Evolutionary conservation across 345 rosid species (phyloP).

Genomic region (Sisymbrium irio): DNA sequence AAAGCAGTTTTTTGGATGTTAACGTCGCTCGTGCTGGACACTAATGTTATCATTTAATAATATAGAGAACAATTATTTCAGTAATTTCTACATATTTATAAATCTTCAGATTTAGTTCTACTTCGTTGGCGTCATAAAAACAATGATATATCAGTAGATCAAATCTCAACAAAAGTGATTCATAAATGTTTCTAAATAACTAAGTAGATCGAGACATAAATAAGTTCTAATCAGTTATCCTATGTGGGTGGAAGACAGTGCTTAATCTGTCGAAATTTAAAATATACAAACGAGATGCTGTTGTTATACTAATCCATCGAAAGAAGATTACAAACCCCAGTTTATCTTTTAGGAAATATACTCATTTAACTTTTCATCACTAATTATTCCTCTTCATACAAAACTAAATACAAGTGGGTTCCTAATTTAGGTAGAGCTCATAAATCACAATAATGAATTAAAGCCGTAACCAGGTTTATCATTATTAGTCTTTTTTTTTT

Average conservation of each 20-base stretch:
- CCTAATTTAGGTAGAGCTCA: not conserved
- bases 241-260: conserved; percentile 20
- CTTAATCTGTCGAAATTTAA: conserved; percentile 5
- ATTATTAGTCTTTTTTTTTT: conserved; percentile 10
- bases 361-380: not conserved
- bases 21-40: not conserved
- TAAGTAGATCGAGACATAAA: not conserved
- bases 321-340: conserved; percentile 5
- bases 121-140: not conserved
- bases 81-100: not conserved
- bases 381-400: conserved; percentile 14
- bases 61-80: not conserved
- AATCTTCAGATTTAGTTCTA: conserved; percentile 1
- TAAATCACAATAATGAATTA: not conserved
- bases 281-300: not conserved
- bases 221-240: not conserved
- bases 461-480: conserved; percentile 1
- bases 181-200: not conserved
- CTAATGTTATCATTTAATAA: not conserved
- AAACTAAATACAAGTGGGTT: conserved; percentile 20
- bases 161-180: conserved; percentile 12
- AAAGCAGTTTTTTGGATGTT: not conserved
- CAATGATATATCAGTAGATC: not conserved
- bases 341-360: not conserved
- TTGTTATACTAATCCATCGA: conserved; percentile 13